Conservation (phyloP, 2,329 filamentous ascomycete species). For the Sarocladium brachiariae region DNA sequence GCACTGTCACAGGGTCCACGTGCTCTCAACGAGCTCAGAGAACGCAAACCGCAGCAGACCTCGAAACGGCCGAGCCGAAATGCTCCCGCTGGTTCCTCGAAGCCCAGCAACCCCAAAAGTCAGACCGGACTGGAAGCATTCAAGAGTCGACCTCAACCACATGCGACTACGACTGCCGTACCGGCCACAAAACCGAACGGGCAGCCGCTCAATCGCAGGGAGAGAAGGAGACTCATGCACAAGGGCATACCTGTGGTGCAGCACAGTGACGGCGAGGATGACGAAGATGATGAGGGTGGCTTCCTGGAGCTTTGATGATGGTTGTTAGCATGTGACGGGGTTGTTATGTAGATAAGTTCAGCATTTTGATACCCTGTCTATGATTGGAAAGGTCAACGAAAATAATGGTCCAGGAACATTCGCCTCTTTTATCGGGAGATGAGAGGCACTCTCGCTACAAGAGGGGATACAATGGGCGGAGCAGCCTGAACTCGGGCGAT, state of each 20-base stretch:
- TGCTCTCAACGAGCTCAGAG: conserved; percentile 47
- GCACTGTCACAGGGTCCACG: conserved; percentile 50
- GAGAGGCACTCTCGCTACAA: too few species aligned
- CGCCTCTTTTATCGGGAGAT: not conserved
- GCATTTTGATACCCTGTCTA: not conserved
- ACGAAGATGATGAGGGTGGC: conserved; percentile 48
- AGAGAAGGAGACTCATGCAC: conserved; percentile 28
- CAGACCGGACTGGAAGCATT: conserved; percentile 15
- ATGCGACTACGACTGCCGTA: conserved; percentile 9
- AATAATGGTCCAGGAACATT: not conserved
- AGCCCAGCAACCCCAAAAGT: conserved; percentile 9
- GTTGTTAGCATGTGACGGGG: not conserved
- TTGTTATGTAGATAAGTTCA: not conserved
- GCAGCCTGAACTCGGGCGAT: too few species aligned
- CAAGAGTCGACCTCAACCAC: conserved; percentile 14
- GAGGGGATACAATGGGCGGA: too few species aligned
- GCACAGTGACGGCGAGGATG: conserved; percentile 34
- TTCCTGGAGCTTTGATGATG: conserved; percentile 37
- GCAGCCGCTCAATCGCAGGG: conserved; percentile 27
- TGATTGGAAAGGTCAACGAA: not conserved
- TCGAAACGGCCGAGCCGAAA: conserved; percentile 1
- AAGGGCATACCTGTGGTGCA: conserved; percentile 22
- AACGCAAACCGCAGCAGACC: conserved; percentile 33
- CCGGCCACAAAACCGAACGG: conserved; percentile 19
- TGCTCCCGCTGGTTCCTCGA: not conserved